Evolutionary conservation across 2,329 filamentous ascomycete genomes (phyloP).

Genomic region (Colletotrichum gloeosporioides): DNA sequence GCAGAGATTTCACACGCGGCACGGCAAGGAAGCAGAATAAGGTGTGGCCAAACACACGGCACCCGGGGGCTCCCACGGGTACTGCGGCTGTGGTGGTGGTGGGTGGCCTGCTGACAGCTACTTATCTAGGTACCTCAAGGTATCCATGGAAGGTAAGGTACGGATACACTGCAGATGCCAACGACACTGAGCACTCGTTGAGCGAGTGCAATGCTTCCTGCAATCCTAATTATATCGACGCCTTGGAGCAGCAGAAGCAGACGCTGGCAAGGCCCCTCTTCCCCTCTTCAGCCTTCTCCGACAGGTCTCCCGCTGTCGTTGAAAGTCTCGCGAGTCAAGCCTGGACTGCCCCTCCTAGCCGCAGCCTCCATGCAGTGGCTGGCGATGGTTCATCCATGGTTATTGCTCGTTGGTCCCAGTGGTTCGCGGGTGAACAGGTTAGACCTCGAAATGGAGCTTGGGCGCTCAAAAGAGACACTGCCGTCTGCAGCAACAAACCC

Average conservation of each 20-base stretch:
- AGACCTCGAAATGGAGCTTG: not conserved
- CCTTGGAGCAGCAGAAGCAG: not conserved
- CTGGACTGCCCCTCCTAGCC: not conserved
- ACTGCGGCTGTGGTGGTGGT: not conserved
- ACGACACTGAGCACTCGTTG: not conserved
- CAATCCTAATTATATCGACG: not conserved
- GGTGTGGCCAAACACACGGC: not conserved
- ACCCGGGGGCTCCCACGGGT: not conserved
- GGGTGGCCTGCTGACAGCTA: not conserved
- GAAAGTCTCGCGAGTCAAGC: constrained; percentile 16
- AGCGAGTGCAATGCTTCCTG: not conserved
- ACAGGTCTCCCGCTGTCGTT: not conserved
- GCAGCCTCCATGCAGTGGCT: not conserved
- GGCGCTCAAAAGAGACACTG: not conserved
- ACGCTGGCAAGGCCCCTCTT: constrained; percentile 1
- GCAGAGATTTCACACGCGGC: not conserved
- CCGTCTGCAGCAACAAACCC: not conserved
- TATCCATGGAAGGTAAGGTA: not conserved
- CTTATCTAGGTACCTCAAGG: not conserved
- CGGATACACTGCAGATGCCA: not conserved
- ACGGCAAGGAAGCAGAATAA: not conserved
- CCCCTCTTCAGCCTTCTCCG: constrained; percentile 2
- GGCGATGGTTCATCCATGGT: constrained; percentile 12
- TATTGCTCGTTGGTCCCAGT: not conserved
- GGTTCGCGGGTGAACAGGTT: not conserved